These are phyloP conservation scores for Teratosphaeria epicoccoides DNA, from an alignment of 2,329 filamentous ascomycete species.

Conservation along the genomic window DNA sequence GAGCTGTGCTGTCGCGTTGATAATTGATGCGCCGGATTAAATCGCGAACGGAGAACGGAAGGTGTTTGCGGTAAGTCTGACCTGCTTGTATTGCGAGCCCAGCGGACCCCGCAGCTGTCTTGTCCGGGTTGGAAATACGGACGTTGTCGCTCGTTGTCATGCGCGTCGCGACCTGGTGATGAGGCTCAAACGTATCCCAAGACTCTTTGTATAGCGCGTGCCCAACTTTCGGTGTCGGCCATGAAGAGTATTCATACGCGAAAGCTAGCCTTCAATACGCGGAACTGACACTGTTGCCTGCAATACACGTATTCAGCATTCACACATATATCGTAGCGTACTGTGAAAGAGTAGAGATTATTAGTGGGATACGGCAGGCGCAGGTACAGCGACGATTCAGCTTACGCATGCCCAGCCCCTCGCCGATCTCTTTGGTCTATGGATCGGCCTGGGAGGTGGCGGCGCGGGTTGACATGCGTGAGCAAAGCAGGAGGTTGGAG, in stretches of 20 bases:
- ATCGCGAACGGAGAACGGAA: neutral
- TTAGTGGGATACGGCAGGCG: neutral
- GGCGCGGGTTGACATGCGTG: neutral
- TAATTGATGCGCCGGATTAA: neutral
- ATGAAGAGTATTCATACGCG: neutral
- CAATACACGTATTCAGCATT: neutral
- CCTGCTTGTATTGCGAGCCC: slow-evolving; percentile 1
- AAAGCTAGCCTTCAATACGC: slow-evolving; percentile 3
- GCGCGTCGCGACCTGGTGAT: slow-evolving; percentile 4
- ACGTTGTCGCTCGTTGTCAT: slow-evolving; percentile 4
- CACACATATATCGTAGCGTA: neutral
- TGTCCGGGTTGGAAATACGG: neutral
- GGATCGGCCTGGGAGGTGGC: neutral
- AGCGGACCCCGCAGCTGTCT: neutral
- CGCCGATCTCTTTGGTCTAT: neutral
- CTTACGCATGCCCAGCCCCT: neutral
- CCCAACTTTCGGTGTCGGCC: slow-evolving; percentile 2
- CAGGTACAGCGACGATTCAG: slow-evolving; percentile 1
- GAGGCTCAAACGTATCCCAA: neutral
- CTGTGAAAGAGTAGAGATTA: neutral
- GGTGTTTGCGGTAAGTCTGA: slow-evolving; percentile 8
- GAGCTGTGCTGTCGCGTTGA: slow-evolving; percentile 1
- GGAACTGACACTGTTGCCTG: slow-evolving; percentile 14
- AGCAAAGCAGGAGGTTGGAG: slow-evolving; percentile 1
- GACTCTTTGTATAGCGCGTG: slow-evolving; percentile 2